Evolutionary conservation across 1,139 yeast species (phyloP), one percentile per base, ranked within the genome.

Genomic region (Candida glucosophila): DNA sequence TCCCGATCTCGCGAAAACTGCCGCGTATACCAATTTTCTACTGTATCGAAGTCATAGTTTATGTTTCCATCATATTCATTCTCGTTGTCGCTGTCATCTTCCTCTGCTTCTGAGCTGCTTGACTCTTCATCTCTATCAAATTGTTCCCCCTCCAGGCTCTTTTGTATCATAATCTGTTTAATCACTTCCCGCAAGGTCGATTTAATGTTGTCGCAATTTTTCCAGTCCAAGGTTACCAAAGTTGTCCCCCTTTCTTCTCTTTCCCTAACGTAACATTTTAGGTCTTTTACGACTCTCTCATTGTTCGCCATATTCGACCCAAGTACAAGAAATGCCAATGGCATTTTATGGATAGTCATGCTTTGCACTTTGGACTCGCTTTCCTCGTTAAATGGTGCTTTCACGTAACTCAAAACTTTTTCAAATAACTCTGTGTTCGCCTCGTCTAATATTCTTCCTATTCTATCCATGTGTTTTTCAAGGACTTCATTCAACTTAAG

Each of bases 241-340:
- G 52, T 54, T 17, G 52, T 32, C 27, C 29, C 14, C 24, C 25
- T 4, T 22, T 27, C 12, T 28, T 25, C 24, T 11, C 18, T 17
- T 6, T 23, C 30, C 4, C 29, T 31, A 7, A 58, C 37, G 28
- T 52, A 52, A 9, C 33, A 36, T 12, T 49, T 45, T 27, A 71
- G 58, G 29, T 70, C 71, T 8, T 53, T 49, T 14, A 72, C 41
- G 12, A 73, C 60, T 16, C 70, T 49, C 9, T 60, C 45, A 38
- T 73, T 74, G 32, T 73, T 70, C n/a, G 79, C 69, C 6, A 67
- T 63, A 39, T 73, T 73, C 10, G 80, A 59, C 10, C 77, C 72
- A 28, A 75, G 53, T 31, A 62, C 63, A 4, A 75, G 44, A 29
- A 71, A 52, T 1, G 67, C 73, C 3, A 68, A 54, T 3, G 55